Conservation (phyloP, 148 eudicot genomes). For the Gaultheria prostrata region DNA sequence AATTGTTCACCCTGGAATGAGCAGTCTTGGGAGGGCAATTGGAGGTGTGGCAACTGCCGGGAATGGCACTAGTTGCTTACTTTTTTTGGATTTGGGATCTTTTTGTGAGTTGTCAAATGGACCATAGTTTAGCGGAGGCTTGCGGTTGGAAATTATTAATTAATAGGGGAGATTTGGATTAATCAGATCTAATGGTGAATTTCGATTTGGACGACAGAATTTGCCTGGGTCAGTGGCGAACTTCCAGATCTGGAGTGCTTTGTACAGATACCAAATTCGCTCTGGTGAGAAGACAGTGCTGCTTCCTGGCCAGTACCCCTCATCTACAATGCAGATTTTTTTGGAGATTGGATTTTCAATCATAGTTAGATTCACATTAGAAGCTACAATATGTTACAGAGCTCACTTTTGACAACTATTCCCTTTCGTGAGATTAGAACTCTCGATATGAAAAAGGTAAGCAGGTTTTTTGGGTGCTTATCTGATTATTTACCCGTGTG, state of each 20-base stretch:
- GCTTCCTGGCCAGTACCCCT: background rate
- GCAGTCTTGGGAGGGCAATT: constrained; percentile 37
- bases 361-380: background rate
- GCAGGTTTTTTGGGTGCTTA: constrained; percentile 34
- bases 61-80: constrained; percentile 38
- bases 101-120: constrained; percentile 2
- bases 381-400: background rate
- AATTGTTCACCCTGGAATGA: constrained; percentile 66
- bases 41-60: constrained; percentile 73
- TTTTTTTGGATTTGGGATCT: background rate
- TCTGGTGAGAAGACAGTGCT: background rate
- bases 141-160: background rate
- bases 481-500: constrained; percentile 24
- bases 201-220: constrained; percentile 1
- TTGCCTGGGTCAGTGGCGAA: background rate
- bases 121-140: background rate
- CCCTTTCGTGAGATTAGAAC: background rate
- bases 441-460: constrained; percentile 21
- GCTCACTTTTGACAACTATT: background rate
- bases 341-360: constrained; percentile 9
- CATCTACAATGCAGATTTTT: background rate
- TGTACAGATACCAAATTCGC: background rate
- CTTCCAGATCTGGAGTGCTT: background rate
- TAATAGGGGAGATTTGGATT: background rate
- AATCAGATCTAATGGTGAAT: background rate